Evolutionary conservation across 495 filamentous ascomycete genomes (phyloP), one percentile per base, ranked within the genome.

Genomic region (Daldinia concentrica): DNA sequence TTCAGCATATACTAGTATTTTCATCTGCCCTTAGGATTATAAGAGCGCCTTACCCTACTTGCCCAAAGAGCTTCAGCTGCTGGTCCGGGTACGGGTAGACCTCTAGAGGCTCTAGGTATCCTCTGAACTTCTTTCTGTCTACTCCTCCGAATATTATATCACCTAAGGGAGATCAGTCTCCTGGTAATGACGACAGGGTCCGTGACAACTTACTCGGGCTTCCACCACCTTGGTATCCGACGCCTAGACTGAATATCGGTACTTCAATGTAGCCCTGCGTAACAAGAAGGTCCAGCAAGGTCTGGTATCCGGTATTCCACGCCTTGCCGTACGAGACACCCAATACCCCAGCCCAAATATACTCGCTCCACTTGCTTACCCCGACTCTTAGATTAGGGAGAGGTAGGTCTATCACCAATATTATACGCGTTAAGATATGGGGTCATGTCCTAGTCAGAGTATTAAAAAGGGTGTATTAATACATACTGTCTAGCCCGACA

Each of bases 211-310:
- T 58, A 79, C 80, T 80, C 48, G 81, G 79, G 9, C 76, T 76
- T 54, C 80, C 82, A 29, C 85, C 74, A 12, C 68, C 74, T 51
- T 82, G 77, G 6, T 79, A 78, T 11, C 90, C 84, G 4, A 91
- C 82, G 12, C 89, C 89, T 6, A 94, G 73, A 58, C 90, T 92
- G 75, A 93, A 96, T 15, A 92, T 90, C 56, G 87, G 90, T 7
- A 89, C 90, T 39, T 88, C 84, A 67, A 93, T 92, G 48, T 89
- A 59, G 4, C 85, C 85, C 36, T 86, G 78, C 8, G 86, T 71
- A 22, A 87, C 87, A 79, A 96, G 84, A 12, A 85, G 79, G 59
- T 86, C 84, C 22, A 92, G 88, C 6, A 94, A 79, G 57, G 91
- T 93, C 26, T 86, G 78, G 68, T 95, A 95, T 24, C 71, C 74